Percentiles rank a stretch among this genome's conserved stretches.
Conservation (phyloP, 1,284 basidiomycete genomes). For the Phlebopus sp. region DNA sequence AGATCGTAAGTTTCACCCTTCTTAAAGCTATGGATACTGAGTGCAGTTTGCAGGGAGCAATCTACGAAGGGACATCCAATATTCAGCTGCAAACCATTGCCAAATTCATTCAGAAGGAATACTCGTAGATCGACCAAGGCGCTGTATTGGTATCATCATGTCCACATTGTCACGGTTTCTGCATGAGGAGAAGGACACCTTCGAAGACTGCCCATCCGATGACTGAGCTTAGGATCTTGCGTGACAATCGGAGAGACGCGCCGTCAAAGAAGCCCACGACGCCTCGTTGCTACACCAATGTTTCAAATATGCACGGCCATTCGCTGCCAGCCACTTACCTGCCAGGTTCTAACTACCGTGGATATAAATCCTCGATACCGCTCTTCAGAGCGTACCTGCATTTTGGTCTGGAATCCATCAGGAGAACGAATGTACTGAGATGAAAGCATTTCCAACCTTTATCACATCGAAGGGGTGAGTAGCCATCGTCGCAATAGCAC, state of each 20-base stretch:
- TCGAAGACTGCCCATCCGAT: constrained; percentile 95
- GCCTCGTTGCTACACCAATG: constrained; percentile 63
- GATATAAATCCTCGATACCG: constrained; percentile 68
- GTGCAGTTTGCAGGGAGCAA: constrained; percentile 64
- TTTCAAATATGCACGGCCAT: background rate
- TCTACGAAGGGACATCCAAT: constrained; percentile 95
- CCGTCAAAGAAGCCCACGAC: constrained; percentile 83
- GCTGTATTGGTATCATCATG: background rate
- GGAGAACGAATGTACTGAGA: background rate
- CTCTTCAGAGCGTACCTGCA: constrained; percentile 78
- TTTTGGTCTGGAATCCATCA: constrained; percentile 58
- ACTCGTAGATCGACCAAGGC: constrained; percentile 39
- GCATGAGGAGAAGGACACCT: constrained; percentile 66
- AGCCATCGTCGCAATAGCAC: constrained; percentile 74
- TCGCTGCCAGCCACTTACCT: constrained; percentile 42
- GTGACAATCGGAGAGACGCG: constrained; percentile 74
- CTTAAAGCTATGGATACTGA: constrained; percentile 3
- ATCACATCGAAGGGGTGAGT: constrained; percentile 92
- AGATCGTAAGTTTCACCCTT: constrained; percentile 67
- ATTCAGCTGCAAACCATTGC: constrained; percentile 98
- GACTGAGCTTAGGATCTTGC: constrained; percentile 87
- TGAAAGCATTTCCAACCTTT: constrained; percentile 50
- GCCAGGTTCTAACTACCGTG: constrained; percentile 66
- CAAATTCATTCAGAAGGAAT: constrained; percentile 83
- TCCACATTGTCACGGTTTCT: constrained; percentile 25